Base-by-base conservation (phyloP, 2,329 filamentous ascomycete genomes). In the Alternaria sp. region DNA sequence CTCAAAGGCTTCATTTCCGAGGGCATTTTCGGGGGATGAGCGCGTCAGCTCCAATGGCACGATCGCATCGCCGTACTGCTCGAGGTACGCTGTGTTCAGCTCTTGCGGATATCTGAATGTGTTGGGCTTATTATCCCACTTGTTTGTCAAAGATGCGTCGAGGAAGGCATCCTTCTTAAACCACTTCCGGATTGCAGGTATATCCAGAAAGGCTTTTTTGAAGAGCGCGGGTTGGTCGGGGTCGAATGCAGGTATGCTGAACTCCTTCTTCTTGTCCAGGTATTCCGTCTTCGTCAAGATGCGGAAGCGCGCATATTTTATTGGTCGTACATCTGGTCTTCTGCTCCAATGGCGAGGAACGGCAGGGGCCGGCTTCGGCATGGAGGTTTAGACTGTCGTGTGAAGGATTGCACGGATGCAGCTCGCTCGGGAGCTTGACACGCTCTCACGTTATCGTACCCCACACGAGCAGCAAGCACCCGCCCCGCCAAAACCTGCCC, bases 31-130 rank as follows among this genome's bases (percentile, higher is more conserved):
- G 21, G 44, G 12, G 15, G 50, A 23, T n/a, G 66, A 64, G 15
- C 75, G 74, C 23, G 84, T 87, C 47, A 89, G 80, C 72, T 92
- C 89, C 6, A 91, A 81, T 2, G 88, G 87, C 3, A 91, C 84
- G 5, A 85, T 76, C 1, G 83, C 82, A 25, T 83, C 77, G 41
- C 79, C 82, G 69, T 84, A 86, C 55, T 81, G 79, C 9, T 66
- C 61, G 5, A 80, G 59, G 55, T 78, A 77, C 2, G 58, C 55
- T 3, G 37, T n/a, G 14, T 77, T 70, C n/a, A 77, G 66, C 26
- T 68, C 60, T 41, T 68, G 55, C n/a, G 56, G 61, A 18, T 60
- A 63, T 28, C 57, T 21, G 14, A 21, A 47, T 20, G 43, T 25
- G 21, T 46, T 9, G 37, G 37, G n/a, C 37, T 41, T 41, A 41